Evolutionary conservation across 257 asterid species (phyloP), one percentile per base, ranked within the genome.

Genomic region (Salvia miltiorrhiza): DNA sequence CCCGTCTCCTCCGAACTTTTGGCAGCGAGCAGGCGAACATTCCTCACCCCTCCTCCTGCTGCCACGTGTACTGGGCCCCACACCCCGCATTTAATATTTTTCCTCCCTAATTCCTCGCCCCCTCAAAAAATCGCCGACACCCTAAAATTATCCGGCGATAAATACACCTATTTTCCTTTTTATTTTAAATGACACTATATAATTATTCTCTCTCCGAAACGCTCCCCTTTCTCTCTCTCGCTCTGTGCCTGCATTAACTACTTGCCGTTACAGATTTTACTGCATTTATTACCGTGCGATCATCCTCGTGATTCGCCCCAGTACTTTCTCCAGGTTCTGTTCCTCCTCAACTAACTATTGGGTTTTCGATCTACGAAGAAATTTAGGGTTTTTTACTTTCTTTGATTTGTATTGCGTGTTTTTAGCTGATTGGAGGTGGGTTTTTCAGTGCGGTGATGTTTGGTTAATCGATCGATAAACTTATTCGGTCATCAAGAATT

Each of bases 281-380:
- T 47, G 85, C 83, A 84, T 80, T 79, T 67, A 76, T 65, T 72
- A 23, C 82, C 80, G 74, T 77, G 23, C 13, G 80, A 76, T 85
- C 76, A 48, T 44, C 71, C 70, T 83, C 83, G 86, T 78, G 88
- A 85, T 73, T 78, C 79, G 74, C 73, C 75, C 71, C 58, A 59
- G 54, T 76, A 28, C 70, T 68, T 72, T 81, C 67, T 12, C 30
- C 58, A 61, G 79, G 77, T 24, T 30, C 32, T 33, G 32, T 10
- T 35, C 63, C 5, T 62, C 47, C 14, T 21, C 4, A 63, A n/a
- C 44, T 21, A 30, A 39, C 56, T 69, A 24, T 65, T 23, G 58
- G 44, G 77, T 67, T 73, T 20, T 72, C 65, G 77, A 75, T 72
- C 66, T 57, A 70, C 39, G 39, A 64, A 47, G 59, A 55, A 47